phyloP scores from a whole-genome alignment of 2,329 filamentous ascomycete genomes.

The Monosporascus sp. region DNA sequence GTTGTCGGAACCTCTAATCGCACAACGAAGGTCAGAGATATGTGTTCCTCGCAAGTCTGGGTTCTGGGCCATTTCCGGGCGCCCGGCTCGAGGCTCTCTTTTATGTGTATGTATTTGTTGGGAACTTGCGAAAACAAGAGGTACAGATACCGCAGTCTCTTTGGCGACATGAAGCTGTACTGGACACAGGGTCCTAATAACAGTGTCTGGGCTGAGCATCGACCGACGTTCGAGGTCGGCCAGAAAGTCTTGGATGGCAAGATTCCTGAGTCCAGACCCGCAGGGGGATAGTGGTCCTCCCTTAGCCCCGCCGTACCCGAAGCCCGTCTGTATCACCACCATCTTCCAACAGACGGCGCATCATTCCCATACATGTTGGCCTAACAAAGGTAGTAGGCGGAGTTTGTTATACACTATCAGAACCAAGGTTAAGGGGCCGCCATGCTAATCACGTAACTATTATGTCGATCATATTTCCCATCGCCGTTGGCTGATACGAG shows the following conservation, averaged over 20 bases:
- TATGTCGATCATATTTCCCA: too few relatives aligned
- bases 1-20: background rate
- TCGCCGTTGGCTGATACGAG: too few relatives aligned
- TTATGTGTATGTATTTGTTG: background rate
- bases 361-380: background rate
- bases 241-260: background rate
- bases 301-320: background rate
- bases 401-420: too few relatives aligned
- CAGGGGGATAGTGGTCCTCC: background rate
- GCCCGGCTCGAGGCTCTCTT: background rate
- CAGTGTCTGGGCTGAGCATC: background rate
- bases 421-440: too few relatives aligned
- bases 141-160: too few relatives aligned
- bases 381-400: background rate
- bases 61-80: background rate
- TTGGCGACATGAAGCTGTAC: too few relatives aligned
- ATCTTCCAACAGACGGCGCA: too few relatives aligned
- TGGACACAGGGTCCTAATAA: too few relatives aligned
- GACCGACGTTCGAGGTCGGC: background rate
- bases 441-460: too few relatives aligned
- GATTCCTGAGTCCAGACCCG: background rate
- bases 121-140: too few relatives aligned
- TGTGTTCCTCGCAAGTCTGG: background rate
- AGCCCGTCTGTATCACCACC: background rate
- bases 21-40: background rate